Base-by-base conservation (phyloP, 2,329 filamentous ascomycete genomes). In the Penicillium expansum region DNA sequence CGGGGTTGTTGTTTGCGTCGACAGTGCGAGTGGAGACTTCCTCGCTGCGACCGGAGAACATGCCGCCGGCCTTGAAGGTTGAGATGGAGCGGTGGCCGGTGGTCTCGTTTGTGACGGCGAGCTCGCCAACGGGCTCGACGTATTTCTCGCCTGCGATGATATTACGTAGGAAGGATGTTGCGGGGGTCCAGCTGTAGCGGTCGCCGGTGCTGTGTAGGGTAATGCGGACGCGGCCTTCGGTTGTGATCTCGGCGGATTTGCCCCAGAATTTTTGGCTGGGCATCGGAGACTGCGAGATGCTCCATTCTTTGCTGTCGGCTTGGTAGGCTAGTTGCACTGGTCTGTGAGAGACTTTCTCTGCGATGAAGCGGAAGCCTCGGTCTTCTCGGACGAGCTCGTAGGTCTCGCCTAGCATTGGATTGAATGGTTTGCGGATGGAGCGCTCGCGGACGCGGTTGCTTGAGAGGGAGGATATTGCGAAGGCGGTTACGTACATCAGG, bases 71-170 rank as follows among this genome's bases (percentile, higher is more conserved):
- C 71, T 94, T 95, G 79, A 99, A 99, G 56, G 93, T 92, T 45
- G 91, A 86, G n/a, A 88, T 82, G 1, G 92, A 90, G 71, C 91
- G 92, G 63, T 89, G 86, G 8, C 92, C 91, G 0, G 87, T 91
- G 5, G 83, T 88, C 68, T 99, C 94, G 71, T 93, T 93, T 62
- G 85, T 78, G 33, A 99, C 84, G 24, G 87, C 86, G 90, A 97
- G 94, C 42, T 85, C 91, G 44, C 92, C 92, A 0, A 95, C 91
- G 0, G 94, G 94, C 76, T 99, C 94, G 13, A 97, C 86, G 71
- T 99, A 99, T 76, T 97, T 99, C 75, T 99, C 94, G 38, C 94
- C 94, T 67, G 96, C 93, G 54, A 99, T 95, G 51, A 99, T 91
- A 71, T 99, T 99, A 47, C 94, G 86, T 53, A 99, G 77, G 76